Conservation (phyloP, 345 rosid species). For the Luvunga scandens region DNA sequence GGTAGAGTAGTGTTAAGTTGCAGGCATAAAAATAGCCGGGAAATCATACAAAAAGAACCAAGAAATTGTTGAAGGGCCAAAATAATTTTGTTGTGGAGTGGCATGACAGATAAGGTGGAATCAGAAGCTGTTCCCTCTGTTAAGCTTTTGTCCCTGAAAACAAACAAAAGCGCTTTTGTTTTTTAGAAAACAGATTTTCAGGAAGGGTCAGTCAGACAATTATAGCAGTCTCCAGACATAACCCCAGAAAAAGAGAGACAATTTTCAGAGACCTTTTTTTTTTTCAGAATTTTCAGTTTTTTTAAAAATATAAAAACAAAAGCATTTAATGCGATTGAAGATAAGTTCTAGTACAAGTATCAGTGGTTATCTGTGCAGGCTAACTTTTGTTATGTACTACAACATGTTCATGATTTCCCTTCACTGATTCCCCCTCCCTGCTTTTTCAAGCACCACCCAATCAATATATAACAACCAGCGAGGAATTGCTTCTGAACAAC, state of each 20-base stretch:
- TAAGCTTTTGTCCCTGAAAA: conserved; percentile 27
- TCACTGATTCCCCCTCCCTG: background rate
- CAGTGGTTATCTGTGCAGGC: no score
- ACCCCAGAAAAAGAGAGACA: conserved; percentile 23
- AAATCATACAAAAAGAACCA: conserved; percentile 25
- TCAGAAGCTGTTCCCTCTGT: conserved; percentile 34
- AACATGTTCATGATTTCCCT: no score
- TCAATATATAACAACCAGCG: no score
- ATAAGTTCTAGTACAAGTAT: background rate
- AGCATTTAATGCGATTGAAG: background rate
- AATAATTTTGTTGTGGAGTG: conserved; percentile 32
- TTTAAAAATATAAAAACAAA: background rate
- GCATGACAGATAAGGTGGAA: conserved; percentile 43
- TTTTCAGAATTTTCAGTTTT: background rate
- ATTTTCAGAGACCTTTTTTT: conserved; percentile 13
- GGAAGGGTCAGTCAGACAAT: conserved; percentile 23
- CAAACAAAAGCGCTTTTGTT: conserved; percentile 33
- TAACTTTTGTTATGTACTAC: no score
- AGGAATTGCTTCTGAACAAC: background rate
- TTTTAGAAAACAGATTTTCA: conserved; percentile 17
- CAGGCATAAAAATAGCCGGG: conserved; percentile 35
- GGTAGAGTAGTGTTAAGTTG: background rate
- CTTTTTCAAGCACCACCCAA: background rate
- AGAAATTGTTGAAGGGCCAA: conserved; percentile 22
- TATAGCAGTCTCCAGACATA: conserved; percentile 18